Percentiles rank a stretch among this genome's conserved stretches.
Conservation (phyloP, 208 protist species). For the Phytomonas sp. region DNA sequence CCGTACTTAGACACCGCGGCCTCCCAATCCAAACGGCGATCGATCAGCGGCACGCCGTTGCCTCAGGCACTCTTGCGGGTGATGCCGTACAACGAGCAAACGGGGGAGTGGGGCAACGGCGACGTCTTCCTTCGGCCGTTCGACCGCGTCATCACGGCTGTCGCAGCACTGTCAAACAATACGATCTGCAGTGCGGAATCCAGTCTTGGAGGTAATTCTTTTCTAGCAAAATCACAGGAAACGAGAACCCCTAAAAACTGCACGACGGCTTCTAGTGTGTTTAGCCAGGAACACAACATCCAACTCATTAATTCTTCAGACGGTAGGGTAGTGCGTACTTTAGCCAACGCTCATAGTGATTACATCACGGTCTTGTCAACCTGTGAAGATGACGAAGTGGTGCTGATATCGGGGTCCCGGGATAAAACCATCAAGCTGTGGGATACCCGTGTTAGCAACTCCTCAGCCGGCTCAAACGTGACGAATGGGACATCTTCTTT, state of each 20-base stretch:
- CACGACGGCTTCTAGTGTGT: background rate
- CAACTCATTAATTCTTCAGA: constrained; percentile 28
- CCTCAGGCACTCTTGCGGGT: constrained; percentile 12
- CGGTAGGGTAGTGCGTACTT: constrained; percentile 31
- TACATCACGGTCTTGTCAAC: constrained; percentile 61
- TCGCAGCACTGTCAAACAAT: constrained; percentile 51
- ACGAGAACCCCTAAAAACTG: background rate
- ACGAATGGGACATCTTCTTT: background rate
- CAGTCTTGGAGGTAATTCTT: background rate
- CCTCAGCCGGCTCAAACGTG: constrained; percentile 2
- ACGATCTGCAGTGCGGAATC: constrained; percentile 57
- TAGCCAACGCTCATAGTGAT: constrained; percentile 51
- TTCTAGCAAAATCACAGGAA: constrained; percentile 3
- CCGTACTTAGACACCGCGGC: constrained; percentile 13
- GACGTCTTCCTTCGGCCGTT: constrained; percentile 42
- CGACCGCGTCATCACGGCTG: constrained; percentile 41
- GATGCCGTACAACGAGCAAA: constrained; percentile 48
- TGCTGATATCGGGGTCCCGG: constrained; percentile 58
- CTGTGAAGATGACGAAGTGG: constrained; percentile 43
- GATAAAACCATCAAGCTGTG: constrained; percentile 67
- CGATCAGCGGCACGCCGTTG: background rate
- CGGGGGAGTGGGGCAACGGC: constrained; percentile 44
- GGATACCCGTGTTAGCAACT: constrained; percentile 36
- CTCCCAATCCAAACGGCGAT: background rate
- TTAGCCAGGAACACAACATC: constrained; percentile 27